Evolutionary conservation across 2,329 filamentous ascomycete species (phyloP).

Genomic region (Metarhizium brunneum): DNA sequence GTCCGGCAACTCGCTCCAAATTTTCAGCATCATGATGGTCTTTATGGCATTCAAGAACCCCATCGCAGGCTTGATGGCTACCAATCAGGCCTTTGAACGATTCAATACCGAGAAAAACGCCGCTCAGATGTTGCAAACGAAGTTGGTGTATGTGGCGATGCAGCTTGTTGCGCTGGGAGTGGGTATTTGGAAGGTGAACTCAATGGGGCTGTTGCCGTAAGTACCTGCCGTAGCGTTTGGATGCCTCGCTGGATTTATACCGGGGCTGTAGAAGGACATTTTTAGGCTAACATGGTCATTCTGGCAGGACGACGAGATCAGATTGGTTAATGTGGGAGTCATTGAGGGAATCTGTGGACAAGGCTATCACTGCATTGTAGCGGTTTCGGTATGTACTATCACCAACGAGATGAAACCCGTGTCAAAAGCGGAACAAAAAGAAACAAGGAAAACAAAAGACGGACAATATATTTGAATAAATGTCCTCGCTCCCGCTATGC

Average conservation of each 20-base stretch:
- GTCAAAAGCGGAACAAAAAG: not conserved
- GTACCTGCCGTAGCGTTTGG: conserved; percentile 23
- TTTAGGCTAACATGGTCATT: not conserved
- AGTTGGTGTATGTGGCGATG: conserved; percentile 79
- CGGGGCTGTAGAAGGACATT: no score
- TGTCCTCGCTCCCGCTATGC: not conserved
- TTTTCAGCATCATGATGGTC: conserved; percentile 99
- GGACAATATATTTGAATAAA: not conserved
- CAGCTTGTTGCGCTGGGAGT: conserved; percentile 76
- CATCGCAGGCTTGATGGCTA: conserved; percentile 70
- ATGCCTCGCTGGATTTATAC: not conserved
- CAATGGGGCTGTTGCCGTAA: conserved; percentile 88
- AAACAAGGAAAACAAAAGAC: not conserved
- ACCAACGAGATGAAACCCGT: not conserved
- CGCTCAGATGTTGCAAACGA: conserved; percentile 67
- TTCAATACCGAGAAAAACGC: conserved; percentile 79
- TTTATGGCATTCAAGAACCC: conserved; percentile 98
- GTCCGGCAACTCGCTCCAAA: conserved; percentile 96
- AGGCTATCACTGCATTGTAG: conserved; percentile 46
- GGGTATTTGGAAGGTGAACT: conserved; percentile 93
- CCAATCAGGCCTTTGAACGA: conserved; percentile 80
- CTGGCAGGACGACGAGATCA: conserved; percentile 73
- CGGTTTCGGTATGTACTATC: not conserved
- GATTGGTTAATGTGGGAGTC: conserved; percentile 97
- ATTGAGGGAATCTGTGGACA: conserved; percentile 59